A percentile compares a stretch with the other conserved stretches of the same genome.
Evolutionary conservation across 2,329 filamentous ascomycete genomes (phyloP).

Genomic region (Microsporum canis): DNA sequence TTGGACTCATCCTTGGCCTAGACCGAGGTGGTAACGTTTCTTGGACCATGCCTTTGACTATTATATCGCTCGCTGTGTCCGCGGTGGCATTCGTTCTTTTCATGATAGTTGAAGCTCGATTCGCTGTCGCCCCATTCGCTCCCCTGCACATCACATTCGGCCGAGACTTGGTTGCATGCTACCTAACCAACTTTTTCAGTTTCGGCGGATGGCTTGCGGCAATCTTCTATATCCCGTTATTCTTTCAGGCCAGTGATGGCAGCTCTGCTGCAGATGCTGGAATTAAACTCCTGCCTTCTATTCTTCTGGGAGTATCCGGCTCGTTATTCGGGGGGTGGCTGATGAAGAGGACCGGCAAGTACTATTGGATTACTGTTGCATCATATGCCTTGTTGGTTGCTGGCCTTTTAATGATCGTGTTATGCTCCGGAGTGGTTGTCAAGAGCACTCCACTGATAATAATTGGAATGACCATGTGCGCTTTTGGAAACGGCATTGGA

Average conservation of each 20-base stretch:
- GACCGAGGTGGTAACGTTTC: constrained; percentile 62
- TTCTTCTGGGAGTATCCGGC: constrained; percentile 50
- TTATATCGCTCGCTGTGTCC: constrained; percentile 46
- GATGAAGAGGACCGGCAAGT: constrained; percentile 60
- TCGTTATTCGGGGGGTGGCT: constrained; percentile 54
- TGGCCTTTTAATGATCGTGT: constrained; percentile 45
- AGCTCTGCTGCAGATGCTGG: constrained; percentile 54
- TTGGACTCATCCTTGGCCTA: constrained; percentile 55
- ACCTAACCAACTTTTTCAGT: constrained; percentile 61
- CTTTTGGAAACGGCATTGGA: constrained; percentile 47
- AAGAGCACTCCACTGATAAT: constrained; percentile 44
- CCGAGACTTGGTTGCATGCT: constrained; percentile 54
- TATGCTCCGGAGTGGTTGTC: constrained; percentile 45
- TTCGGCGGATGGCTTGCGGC: constrained; percentile 49
- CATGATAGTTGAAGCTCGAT: constrained; percentile 53
- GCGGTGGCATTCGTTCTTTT: constrained; percentile 55
- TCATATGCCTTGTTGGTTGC: constrained; percentile 45
- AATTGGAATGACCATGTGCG: constrained; percentile 44
- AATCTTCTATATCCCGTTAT: constrained; percentile 65
- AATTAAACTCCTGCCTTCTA: constrained; percentile 54
- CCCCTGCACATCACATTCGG: constrained; percentile 63
- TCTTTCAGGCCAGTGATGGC: constrained; percentile 61
- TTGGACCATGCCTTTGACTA: constrained; percentile 50
- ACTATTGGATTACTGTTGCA: constrained; percentile 55
- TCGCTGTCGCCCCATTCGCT: constrained; percentile 62